These are phyloP conservation scores for Cryptococcus hybrid DNA, from an alignment of 1,284 basidiomycete genomes.

Conservation along the genomic window DNA sequence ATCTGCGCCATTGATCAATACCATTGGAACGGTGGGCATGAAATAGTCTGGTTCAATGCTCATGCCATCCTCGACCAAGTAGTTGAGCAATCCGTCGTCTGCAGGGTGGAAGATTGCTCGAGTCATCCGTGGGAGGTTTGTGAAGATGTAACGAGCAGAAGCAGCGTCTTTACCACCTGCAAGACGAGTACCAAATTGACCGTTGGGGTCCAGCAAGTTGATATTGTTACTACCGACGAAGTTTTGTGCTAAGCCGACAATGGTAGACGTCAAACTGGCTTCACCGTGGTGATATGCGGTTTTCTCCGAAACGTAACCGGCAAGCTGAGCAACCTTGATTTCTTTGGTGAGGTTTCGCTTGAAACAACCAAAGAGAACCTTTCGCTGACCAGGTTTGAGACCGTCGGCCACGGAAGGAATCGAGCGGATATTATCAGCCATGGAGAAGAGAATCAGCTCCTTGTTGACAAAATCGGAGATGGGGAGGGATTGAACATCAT, in stretches of 20 bases:
- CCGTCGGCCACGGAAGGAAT: constrained; percentile 93
- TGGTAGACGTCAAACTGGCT: constrained; percentile 78
- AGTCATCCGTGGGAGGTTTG: constrained; percentile 74
- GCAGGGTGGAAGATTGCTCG: constrained; percentile 75
- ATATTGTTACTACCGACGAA: constrained; percentile 97
- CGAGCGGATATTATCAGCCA: constrained; percentile 97
- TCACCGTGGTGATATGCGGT: constrained; percentile 98
- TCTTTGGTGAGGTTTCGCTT: constrained; percentile 89
- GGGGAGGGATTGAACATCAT: constrained; percentile 80
- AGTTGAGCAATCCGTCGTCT: constrained; percentile 82
- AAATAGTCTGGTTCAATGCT: constrained; percentile 95
- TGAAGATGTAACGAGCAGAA: constrained; percentile 96
- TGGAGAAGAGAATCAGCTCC: constrained; percentile 97
- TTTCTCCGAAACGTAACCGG: constrained; percentile 91
- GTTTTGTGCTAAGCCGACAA: constrained; percentile 90
- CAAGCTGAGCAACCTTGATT: constrained; percentile 95
- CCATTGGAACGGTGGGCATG: constrained; percentile 83
- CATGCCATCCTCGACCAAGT: constrained; percentile 83
- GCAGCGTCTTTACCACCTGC: constrained; percentile 92
- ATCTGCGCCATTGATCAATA: constrained; percentile 92
- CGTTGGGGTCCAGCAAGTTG: constrained; percentile 84
- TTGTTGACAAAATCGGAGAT: constrained; percentile 97
- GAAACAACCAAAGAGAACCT: constrained; percentile 95
- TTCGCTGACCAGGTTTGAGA: constrained; percentile 97
- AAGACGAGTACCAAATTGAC: constrained; percentile 92